Evolutionary conservation across 768 basidiomycete genomes (phyloP), one percentile per base, ranked within the genome.

Genomic region (Sarcomyxa edulis): DNA sequence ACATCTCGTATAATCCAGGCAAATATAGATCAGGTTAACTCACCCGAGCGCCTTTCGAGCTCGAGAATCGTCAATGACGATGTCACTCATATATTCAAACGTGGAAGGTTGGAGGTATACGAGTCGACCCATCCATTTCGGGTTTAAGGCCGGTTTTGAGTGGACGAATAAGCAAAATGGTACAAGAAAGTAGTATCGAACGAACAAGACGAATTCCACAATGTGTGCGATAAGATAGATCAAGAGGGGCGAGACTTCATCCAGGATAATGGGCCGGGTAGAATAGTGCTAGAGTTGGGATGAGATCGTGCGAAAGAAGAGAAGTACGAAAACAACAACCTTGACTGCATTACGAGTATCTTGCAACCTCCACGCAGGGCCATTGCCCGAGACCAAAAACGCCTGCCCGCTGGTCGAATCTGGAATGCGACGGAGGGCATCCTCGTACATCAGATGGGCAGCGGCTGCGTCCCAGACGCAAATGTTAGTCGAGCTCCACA

Each of bases 211-310:
- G 4, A 37, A 38, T 33, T 65, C 63, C 20, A 62, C 46, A 3
- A 54, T 2, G 29, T 65, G 59, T 22, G 61, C 60, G 14, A 61
- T 22, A 6, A 58, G 9, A 39, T 52, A 59, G 16, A 62, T 51
- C 14, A 53, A 33, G 28, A 63, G 40, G 11, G 60, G 58, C 5
- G 55, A 53, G 8, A 62, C 33, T 15, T 55, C 40, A 19, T 55
- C 44, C 28, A 61, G 52, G 7, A 54, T 36, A 10, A 65, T 47
- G 11, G 47, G 31, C 5, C 57, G 51, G 10, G 45, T 42, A 3
- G 61, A 58, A 43, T 58, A 59, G 26, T 58, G 49, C 62, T 62
- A n/a, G n/a, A n/a, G n/a, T n/a, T n/a, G n/a, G n/a, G n/a, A n/a
- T n/a, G n/a, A n/a, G n/a, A n/a, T n/a, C n/a, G n/a, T n/a, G n/a